Base-by-base conservation (phyloP, 306 rosid genomes). In the Castanea mollissima region DNA sequence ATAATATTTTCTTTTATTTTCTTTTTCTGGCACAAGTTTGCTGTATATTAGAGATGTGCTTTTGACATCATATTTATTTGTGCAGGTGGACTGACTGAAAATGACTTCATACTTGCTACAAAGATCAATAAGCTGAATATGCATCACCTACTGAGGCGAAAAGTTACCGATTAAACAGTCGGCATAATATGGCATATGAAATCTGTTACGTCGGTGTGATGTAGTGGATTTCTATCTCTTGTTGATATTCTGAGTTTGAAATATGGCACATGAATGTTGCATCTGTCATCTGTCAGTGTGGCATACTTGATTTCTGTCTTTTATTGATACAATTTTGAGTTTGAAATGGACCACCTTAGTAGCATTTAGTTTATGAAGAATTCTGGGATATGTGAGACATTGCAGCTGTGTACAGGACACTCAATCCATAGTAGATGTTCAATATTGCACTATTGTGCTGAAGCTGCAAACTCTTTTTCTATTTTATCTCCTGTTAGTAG, bases 71-170 rank as follows among this genome's bases (percentile, higher is more conserved):
- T 78, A 51, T 67, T 60, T 57, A 34, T 74, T 74, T 79, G 55
- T 82, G 89, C 86, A 93, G 98, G 93, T 76, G 98, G 98, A 46
- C 85, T 93, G 85, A 93, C 97, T 5, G 92, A 90, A 85, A 94
- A 94, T 71, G 98, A 92, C 85, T 94, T 94, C 90, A 94, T 94
- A 74, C 96, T 94, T 54, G 98, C 98, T 81, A 87, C 97, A 34
- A 94, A 92, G 87, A 89, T 94, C 85, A 86, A 81, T 60, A 78
- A 55, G 67, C 85, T 94, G 58, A 79, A 85, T 65, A 21, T 89
- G 83, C 88, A 90, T 46, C 76, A 80, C 62, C 85, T 94, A 19
- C 78, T 91, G 38, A 83, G 97, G 72, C 83, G 76, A 80, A 86
- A 91, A 74, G 85, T 80, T 77, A 46, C 89, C 1, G 60, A 16